Evolutionary conservation across 2,329 filamentous ascomycete species (phyloP).

Genomic region (Podosphaera aphanis): DNA sequence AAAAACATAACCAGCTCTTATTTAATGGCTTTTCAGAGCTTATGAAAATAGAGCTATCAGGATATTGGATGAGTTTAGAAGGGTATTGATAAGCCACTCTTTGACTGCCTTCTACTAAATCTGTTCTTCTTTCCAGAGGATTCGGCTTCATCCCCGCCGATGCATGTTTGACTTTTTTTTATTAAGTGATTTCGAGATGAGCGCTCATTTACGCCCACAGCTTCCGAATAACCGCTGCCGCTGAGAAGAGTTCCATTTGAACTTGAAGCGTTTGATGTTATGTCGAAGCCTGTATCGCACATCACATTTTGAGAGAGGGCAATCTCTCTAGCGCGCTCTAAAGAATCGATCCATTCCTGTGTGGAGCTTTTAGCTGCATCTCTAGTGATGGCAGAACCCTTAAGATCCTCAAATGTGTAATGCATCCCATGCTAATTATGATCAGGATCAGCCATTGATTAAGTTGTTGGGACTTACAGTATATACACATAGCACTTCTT

Average conservation of each 20-base stretch:
- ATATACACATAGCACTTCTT: conserved; percentile 75
- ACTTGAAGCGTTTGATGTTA: conserved; percentile 51
- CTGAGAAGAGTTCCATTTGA: conserved; percentile 47
- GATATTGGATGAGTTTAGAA: conserved; percentile 28
- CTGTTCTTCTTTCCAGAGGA: conserved; percentile 27
- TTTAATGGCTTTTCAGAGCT: not conserved
- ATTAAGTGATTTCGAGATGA: conserved; percentile 32
- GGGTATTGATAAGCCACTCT: conserved; percentile 75
- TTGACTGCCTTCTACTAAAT: conserved; percentile 84
- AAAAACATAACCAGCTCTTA: not conserved
- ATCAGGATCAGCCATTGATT: not conserved
- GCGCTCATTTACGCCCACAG: conserved; percentile 27
- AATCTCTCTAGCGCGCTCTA: conserved; percentile 70
- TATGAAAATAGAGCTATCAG: not conserved
- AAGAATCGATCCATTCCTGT: conserved; percentile 76
- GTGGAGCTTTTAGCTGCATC: conserved; percentile 45
- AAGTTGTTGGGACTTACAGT: conserved; percentile 38
- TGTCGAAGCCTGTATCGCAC: conserved; percentile 42
- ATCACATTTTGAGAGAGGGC: conserved; percentile 49
- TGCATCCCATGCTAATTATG: conserved; percentile 48
- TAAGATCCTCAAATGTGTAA: conserved; percentile 84
- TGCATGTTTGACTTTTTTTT: conserved; percentile 34
- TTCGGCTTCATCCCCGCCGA: conserved; percentile 21
- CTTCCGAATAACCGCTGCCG: conserved; percentile 27
- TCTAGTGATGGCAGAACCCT: conserved; percentile 35